phyloP scores from a whole-genome alignment of 176 grass and related monocot species.

The Phoenix roebelenii region DNA sequence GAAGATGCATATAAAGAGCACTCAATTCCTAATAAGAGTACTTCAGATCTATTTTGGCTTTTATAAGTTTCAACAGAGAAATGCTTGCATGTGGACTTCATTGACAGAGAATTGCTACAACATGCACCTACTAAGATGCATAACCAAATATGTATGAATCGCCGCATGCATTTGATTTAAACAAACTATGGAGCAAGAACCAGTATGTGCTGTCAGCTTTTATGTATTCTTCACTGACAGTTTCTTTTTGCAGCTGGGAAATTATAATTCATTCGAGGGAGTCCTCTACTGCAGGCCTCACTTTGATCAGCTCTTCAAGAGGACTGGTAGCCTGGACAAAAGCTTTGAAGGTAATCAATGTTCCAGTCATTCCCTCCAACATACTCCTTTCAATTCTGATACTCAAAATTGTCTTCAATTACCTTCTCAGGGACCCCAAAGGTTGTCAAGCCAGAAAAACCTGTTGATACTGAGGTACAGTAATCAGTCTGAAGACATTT shows the following conservation, averaged over 20 bases:
- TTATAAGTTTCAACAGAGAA: too few species aligned
- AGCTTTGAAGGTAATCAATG: conserved; percentile 74
- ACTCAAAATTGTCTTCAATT: neutral
- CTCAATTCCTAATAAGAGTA: too few species aligned
- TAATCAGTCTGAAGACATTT: too few species aligned
- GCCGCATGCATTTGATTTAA: too few species aligned
- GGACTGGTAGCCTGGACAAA: conserved; percentile 92
- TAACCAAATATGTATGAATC: too few species aligned
- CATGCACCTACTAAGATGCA: too few species aligned
- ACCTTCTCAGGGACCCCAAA: conserved; percentile 72
- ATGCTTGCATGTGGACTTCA: too few species aligned
- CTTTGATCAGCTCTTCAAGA: conserved; percentile 96
- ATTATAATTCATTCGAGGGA: conserved; percentile 95
- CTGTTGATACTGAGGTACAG: conserved; percentile 60
- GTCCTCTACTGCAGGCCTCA: conserved; percentile 97
- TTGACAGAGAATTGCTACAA: too few species aligned
- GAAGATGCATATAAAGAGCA: too few species aligned
- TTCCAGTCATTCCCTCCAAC: neutral
- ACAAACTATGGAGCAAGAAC: neutral
- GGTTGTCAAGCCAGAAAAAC: conserved; percentile 91
- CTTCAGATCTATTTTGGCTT: too few species aligned
- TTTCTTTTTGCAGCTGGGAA: conserved; percentile 50
- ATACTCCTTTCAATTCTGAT: neutral
- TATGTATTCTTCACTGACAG: neutral
- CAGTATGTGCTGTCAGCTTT: neutral